These are phyloP conservation scores for Naganishia cerealis DNA, from an alignment of 1,284 basidiomycete species.

Conservation along the genomic window DNA sequence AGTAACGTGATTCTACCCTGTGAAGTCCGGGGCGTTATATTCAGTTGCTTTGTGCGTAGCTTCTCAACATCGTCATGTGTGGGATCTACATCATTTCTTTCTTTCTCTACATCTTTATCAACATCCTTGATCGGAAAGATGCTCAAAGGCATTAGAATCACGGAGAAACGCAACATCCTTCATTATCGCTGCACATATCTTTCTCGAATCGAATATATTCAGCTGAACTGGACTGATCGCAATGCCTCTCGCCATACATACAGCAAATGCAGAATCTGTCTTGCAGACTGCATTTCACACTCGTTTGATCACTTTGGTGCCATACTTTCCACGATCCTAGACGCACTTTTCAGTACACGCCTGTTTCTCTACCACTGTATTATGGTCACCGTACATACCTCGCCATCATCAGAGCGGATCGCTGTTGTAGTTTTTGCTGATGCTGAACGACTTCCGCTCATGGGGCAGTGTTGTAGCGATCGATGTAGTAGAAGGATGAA, in stretches of 20 bases:
- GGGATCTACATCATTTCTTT: conserved; percentile 15
- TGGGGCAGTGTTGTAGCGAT: not conserved
- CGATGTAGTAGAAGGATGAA: not conserved
- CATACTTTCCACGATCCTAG: not conserved
- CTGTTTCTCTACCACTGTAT: conserved; percentile 12
- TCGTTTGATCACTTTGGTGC: not conserved
- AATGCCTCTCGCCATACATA: not conserved
- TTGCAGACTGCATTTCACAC: not conserved
- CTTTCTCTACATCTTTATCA: conserved; percentile 15
- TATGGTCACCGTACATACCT: not conserved
- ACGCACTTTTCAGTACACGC: not conserved
- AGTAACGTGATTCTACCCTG: not conserved
- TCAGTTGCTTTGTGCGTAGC: not conserved
- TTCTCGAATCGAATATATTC: not conserved
- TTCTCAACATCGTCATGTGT: conserved; percentile 25
- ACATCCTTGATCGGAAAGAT: conserved; percentile 13
- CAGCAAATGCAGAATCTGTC: not conserved
- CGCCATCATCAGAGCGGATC: not conserved
- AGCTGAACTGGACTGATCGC: conserved; percentile 9
- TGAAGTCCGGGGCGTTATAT: not conserved
- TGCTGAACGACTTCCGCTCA: not conserved
- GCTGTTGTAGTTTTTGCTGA: not conserved
- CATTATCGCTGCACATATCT: not conserved
- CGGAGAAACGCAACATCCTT: not conserved
- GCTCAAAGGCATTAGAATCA: not conserved